A percentile compares a stretch with the other conserved stretches of the same genome.
Evolutionary conservation across 495 filamentous ascomycete genomes (phyloP).

Genomic region (Cercophora sp.): DNA sequence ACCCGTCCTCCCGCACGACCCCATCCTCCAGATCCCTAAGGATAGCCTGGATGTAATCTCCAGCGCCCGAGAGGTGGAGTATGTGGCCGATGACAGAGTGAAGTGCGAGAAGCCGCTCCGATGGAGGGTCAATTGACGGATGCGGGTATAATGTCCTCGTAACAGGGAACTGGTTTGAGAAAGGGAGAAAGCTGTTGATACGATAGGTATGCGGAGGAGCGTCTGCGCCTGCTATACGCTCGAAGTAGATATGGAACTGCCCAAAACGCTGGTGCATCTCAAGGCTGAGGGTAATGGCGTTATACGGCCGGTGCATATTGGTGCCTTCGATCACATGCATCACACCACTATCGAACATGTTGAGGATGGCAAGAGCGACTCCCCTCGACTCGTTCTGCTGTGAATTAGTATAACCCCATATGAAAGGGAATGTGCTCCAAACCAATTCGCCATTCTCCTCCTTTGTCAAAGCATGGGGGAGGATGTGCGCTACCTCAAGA

Average conservation of each 20-base stretch:
- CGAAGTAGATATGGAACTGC: slow-evolving; percentile 17
- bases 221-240: slow-evolving; percentile 6
- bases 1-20: slow-evolving; percentile 10
- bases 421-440: slow-evolving; percentile 5
- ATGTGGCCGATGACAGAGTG: slow-evolving; percentile 29
- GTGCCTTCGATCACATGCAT: slow-evolving; percentile 15
- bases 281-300: slow-evolving; percentile 13
- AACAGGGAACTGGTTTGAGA: background rate
- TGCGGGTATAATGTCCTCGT: slow-evolving; percentile 4
- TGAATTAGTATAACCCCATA: background rate
- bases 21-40: slow-evolving; percentile 18
- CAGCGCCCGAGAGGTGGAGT: slow-evolving; percentile 27
- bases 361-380: slow-evolving; percentile 17
- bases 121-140: slow-evolving; percentile 25
- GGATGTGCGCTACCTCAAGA: slow-evolving; percentile 18
- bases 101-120: slow-evolving; percentile 22
- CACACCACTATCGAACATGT: slow-evolving; percentile 21
- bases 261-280: slow-evolving; percentile 11
- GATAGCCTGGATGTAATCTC: slow-evolving; percentile 24
- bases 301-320: slow-evolving; percentile 19
- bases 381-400: slow-evolving; percentile 12
- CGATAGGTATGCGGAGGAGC: slow-evolving; percentile 20
- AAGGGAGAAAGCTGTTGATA: slow-evolving; percentile 13
- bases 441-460: slow-evolving; percentile 11
- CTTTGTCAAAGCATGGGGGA: slow-evolving; percentile 13